Base-by-base conservation (phyloP, 1,284 basidiomycete species). In the Fomitopsis palustris region DNA sequence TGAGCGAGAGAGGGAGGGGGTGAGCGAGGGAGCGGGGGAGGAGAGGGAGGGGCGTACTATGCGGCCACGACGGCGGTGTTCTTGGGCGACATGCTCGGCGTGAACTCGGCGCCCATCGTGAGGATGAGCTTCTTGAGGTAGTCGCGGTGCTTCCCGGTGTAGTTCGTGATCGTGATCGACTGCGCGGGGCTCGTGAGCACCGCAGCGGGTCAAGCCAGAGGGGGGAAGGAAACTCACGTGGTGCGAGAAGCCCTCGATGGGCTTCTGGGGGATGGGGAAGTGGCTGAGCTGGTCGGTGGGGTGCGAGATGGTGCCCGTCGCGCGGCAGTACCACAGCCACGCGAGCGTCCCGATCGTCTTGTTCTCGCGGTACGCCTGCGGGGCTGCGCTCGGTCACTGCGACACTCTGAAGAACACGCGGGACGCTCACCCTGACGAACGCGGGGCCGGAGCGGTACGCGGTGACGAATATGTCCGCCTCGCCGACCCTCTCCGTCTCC, bases 141-240 rank as follows among this genome's bases (percentile, higher is more conserved):
- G 55, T 95, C 90, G 5, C 94, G 81, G 2, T 88, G 81, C 53
- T 88, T 84, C 2, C 93, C 93, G 0, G 90, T 91, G 70, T 95
- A 96, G 70, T 95, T 95, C 0, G 93, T 93, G 1, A 96, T 80
- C 0, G 94, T 93, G 60, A 96, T 87, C 61, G 83, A 77, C 86
- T 93, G 23, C 8, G 35, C 16, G 12, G n/a, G 23, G 21, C 21
- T 5, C 7, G 10, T 19, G 35, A 16, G 56, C 31, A 59, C 31
- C 25, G 4, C 25, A 3, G 23, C 23, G 10, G 6, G 8, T 35
- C 27, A 16, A n/a, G n/a, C n/a, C 8, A 2, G 27, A 25, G 17
- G 14, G 49, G 23, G 25, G 31, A 23, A 38, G 39, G 3, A 14
- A 12, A 64, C 77, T 53, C 53, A 80, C 79, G 60, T 78, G 73